phyloP scores from a whole-genome alignment of 1,284 basidiomycete genomes.

The Irpex lacteus region DNA sequence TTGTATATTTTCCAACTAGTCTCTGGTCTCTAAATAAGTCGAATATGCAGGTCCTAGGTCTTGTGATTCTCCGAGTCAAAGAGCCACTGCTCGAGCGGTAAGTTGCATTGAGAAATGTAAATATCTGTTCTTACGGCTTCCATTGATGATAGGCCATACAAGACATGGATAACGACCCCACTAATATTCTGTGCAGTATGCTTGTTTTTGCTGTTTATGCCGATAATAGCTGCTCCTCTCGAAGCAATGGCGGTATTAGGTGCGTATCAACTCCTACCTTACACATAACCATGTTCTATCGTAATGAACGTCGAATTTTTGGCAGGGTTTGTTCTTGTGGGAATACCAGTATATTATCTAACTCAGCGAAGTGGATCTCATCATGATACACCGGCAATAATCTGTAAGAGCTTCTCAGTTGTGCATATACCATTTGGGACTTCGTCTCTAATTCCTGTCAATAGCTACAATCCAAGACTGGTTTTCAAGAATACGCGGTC shows the following conservation, averaged over 20 bases:
- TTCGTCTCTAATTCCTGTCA: neutral
- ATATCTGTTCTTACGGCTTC: neutral
- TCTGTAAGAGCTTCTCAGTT: slow-evolving; percentile 38
- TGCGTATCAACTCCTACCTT: slow-evolving; percentile 35
- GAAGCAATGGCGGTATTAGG: slow-evolving; percentile 86
- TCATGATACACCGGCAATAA: slow-evolving; percentile 39
- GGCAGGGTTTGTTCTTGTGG: slow-evolving; percentile 66
- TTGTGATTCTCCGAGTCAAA: slow-evolving; percentile 86
- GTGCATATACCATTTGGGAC: neutral
- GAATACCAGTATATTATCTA: slow-evolving; percentile 84
- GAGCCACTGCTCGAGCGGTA: slow-evolving; percentile 87
- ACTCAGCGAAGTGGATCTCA: slow-evolving; percentile 50
- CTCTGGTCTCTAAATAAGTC: neutral
- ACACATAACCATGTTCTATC: neutral
- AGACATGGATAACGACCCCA: slow-evolving; percentile 89
- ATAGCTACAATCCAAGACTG: slow-evolving; percentile 43
- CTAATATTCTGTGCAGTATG: slow-evolving; percentile 90
- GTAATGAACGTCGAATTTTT: neutral
- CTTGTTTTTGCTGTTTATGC: slow-evolving; percentile 93
- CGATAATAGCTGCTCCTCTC: slow-evolving; percentile 88
- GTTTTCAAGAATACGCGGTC: slow-evolving; percentile 46
- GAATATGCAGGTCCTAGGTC: slow-evolving; percentile 67
- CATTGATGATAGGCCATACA: slow-evolving; percentile 68
- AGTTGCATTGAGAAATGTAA: slow-evolving; percentile 11
- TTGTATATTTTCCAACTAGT: neutral